Evolutionary conservation across 2,329 filamentous ascomycete genomes (phyloP), one percentile per base, ranked within the genome.

Genomic region (Penicillium crustosum): DNA sequence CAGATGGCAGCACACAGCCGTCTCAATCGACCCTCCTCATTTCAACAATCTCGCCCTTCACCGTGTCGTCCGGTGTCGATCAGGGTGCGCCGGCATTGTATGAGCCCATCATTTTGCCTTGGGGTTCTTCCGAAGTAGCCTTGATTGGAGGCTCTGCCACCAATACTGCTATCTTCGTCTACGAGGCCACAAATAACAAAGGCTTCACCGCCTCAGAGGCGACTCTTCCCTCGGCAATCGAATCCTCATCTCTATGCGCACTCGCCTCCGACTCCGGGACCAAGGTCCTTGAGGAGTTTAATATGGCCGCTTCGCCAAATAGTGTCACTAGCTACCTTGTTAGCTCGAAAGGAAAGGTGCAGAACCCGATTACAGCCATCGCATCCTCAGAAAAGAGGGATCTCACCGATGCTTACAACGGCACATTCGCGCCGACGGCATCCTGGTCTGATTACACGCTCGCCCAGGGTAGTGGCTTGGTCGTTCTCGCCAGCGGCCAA

Each of bases 11-110:
- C 35, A 73, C 77, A 9, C 75, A 78, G 7, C 78, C 83, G 0
- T 92, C 90, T 0, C 85, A 87, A 2, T 83, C 91, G 65, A 93
- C 91, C 0, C 96, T 93, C 68, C 81, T 88, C 19, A 86, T 97
- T 58, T 78, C 81, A 3, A 86, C 88, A 17, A 4, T 81, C 6
- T 77, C 82, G 33, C 90, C 91, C 0, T 90, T 89, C 70, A 72
- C 66, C 4, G 83, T 93, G 4, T 69, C 78, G 10, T 81, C 89
- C 0, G 86, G 81, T 68, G 78, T 81, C 52, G 84, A 86, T 8
- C 74, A 75, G 15, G 69, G 75, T 38, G 85, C 86, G 1, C 85
- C 87, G 0, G 84, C 89, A 0, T 82, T 86, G 1, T 77, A 85
- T 29, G 82, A 83, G 27, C 93, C 93, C 0, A 83, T 92, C 55